Evolutionary conservation across 768 basidiomycete genomes (phyloP).

Genomic region (Suillus spraguei): DNA sequence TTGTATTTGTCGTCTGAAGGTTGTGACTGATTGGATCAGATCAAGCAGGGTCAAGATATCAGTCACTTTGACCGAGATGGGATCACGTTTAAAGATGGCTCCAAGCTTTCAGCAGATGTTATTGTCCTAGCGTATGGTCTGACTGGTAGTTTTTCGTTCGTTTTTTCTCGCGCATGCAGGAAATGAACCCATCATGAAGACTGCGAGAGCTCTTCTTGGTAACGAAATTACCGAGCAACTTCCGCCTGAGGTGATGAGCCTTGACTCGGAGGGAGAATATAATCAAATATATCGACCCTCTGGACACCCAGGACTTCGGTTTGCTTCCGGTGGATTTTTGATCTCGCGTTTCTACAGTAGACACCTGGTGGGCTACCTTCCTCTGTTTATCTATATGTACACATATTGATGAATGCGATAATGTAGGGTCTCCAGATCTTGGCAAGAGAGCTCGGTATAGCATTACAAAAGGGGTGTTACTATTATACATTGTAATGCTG

Average conservation of each 20-base stretch:
- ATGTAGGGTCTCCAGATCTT: slow-evolving; percentile 5
- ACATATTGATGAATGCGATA: background rate
- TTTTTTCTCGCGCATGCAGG: background rate
- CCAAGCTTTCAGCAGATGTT: slow-evolving; percentile 43
- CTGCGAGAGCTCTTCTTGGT: background rate
- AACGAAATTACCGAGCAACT: background rate
- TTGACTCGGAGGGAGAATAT: background rate
- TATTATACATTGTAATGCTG: no score
- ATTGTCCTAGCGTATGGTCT: slow-evolving; percentile 52
- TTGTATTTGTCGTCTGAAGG: background rate
- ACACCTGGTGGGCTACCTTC: background rate
- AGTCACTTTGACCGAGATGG: slow-evolving; percentile 43
- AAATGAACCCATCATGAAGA: background rate
- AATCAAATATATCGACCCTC: slow-evolving; percentile 1
- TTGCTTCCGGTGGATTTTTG: background rate
- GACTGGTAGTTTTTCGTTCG: background rate
- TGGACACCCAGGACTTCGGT: slow-evolving; percentile 4
- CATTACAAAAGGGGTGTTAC: background rate
- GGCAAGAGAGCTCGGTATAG: background rate
- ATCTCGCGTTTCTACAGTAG: background rate
- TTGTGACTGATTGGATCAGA: slow-evolving; percentile 17
- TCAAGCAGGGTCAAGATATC: slow-evolving; percentile 37
- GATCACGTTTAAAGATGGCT: slow-evolving; percentile 41
- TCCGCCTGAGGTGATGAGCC: background rate
- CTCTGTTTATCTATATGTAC: background rate